phyloP scores from a whole-genome alignment of 805 yeast species.

The Suhomyces kilbournensis region DNA sequence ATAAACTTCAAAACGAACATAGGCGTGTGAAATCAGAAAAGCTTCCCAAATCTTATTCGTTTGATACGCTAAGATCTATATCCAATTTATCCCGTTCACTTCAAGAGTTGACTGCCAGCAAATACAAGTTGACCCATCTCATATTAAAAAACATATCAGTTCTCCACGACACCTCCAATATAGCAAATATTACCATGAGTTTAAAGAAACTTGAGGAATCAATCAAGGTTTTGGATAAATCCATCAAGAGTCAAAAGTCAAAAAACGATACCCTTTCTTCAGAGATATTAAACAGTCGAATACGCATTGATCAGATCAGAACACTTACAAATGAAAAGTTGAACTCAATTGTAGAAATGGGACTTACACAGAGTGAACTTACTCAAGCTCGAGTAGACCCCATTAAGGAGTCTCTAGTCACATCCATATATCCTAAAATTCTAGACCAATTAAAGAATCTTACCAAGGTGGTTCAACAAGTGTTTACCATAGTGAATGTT shows the following conservation, averaged over 20 bases:
- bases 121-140: conserved; percentile 18
- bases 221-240: conserved; percentile 11
- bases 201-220: conserved; percentile 7
- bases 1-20: neutral
- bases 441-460: conserved; percentile 12
- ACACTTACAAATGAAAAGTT: conserved; percentile 15
- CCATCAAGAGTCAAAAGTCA: conserved; percentile 17
- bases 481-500: conserved; percentile 25
- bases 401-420: conserved; percentile 20
- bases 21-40: neutral
- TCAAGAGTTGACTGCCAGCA: conserved; percentile 27
- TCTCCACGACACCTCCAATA: conserved; percentile 1
- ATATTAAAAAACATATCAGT: conserved; percentile 13
- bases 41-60: conserved; percentile 21
- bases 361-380: conserved; percentile 23
- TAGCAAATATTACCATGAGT: conserved; percentile 3
- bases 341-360: conserved; percentile 13
- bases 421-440: conserved; percentile 21
- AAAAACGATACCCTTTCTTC: conserved; percentile 23
- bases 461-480: conserved; percentile 19
- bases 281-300: conserved; percentile 19
- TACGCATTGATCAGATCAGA: conserved; percentile 17
- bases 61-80: conserved; percentile 29
- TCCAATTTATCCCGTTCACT: conserved; percentile 22
- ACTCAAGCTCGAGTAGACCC: conserved; percentile 27